phyloP scores from a whole-genome alignment of 164 flowering plant species.

The Nymphaea colorata region DNA sequence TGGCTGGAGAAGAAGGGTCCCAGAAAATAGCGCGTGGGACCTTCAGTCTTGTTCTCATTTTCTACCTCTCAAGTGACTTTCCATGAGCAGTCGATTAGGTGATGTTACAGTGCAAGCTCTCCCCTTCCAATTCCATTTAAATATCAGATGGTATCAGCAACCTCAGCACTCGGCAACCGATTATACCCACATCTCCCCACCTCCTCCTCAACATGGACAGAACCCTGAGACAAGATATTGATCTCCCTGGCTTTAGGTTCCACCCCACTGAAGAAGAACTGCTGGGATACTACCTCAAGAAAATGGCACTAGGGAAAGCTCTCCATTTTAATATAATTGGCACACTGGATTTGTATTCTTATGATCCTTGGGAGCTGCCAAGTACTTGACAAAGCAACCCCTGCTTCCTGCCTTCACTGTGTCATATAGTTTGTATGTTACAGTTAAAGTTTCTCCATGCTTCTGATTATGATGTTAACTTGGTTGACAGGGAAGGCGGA shows the following conservation, averaged over 20 bases:
- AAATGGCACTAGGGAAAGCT: constrained; percentile 35
- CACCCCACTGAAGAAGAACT: constrained; percentile 97
- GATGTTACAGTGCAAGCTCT: no score
- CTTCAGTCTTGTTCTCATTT: no score
- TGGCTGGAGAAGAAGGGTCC: no score
- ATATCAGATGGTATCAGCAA: no score
- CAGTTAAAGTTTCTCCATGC: no score
- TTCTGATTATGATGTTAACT: neutral
- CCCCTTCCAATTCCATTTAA: no score
- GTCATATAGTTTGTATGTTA: neutral
- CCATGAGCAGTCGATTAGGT: no score
- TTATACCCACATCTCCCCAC: constrained; percentile 8
- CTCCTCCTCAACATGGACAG: constrained; percentile 8
- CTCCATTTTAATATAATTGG: constrained; percentile 42
- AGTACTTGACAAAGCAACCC: constrained; percentile 20
- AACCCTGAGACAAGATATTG: constrained; percentile 13
- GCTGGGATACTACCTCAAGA: constrained; percentile 66
- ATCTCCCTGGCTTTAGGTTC: constrained; percentile 81
- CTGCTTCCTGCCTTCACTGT: neutral
- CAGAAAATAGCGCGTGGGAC: no score
- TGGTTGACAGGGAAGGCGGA: constrained; percentile 47
- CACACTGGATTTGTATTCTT: constrained; percentile 56
- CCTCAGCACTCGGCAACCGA: neutral
- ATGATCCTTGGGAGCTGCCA: constrained; percentile 81
- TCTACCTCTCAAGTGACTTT: no score